phyloP scores from a whole-genome alignment of 2,329 filamentous ascomycete genomes.

The Didymella pinodella region DNA sequence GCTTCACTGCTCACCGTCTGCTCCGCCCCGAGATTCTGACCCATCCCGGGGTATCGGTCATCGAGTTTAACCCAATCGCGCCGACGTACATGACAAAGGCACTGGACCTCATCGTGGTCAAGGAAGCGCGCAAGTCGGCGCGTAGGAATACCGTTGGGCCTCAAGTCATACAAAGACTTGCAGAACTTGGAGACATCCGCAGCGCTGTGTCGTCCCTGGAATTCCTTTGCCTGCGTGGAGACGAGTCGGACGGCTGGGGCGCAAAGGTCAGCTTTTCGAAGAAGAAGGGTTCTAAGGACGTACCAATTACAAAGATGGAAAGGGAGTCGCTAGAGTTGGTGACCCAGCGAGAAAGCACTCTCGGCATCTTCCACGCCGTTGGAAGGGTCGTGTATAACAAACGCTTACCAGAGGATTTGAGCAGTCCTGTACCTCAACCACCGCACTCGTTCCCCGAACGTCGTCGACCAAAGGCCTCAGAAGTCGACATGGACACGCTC shows the following conservation, averaged over 20 bases:
- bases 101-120: slow-evolving; percentile 79
- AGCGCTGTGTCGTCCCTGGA: slow-evolving; percentile 92
- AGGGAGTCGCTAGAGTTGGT: slow-evolving; percentile 80
- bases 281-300: slow-evolving; percentile 63
- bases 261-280: slow-evolving; percentile 72
- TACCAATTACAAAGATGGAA: slow-evolving; percentile 76
- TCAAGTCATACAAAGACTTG: slow-evolving; percentile 77
- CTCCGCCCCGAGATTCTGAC: slow-evolving; percentile 85
- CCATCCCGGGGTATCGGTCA: slow-evolving; percentile 78
- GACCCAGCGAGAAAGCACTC: slow-evolving; percentile 83
- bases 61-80: slow-evolving; percentile 94
- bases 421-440: slow-evolving; percentile 51
- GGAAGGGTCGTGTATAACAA: slow-evolving; percentile 98
- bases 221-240: slow-evolving; percentile 86
- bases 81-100: slow-evolving; percentile 86
- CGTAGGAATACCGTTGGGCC: slow-evolving; percentile 79
- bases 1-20: slow-evolving; percentile 89
- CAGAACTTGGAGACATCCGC: slow-evolving; percentile 88
- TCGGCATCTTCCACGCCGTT: slow-evolving; percentile 95
- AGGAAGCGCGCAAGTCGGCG: slow-evolving; percentile 82
- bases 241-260: slow-evolving; percentile 83
- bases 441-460: slow-evolving; percentile 57
- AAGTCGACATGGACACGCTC: slow-evolving; percentile 68
- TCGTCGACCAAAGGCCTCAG: slow-evolving; percentile 54
- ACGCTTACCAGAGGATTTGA: slow-evolving; percentile 62